Conservation (phyloP, 192 early-diverging fungal species). For the Rhizophagus sp. region DNA sequence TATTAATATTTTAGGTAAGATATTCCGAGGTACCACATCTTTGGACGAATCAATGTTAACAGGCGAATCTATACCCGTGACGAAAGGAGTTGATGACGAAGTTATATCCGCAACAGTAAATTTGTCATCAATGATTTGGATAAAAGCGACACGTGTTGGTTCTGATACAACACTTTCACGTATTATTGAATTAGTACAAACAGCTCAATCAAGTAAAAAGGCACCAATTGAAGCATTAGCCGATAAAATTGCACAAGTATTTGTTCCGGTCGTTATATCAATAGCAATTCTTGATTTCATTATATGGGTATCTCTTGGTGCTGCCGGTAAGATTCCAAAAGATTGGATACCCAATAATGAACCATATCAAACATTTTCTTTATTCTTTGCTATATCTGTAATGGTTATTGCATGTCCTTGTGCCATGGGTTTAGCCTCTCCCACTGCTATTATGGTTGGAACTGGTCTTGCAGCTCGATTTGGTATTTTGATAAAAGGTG, state of each 20-base stretch:
- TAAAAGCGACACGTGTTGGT: constrained; percentile 67
- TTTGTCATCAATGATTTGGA: constrained; percentile 50
- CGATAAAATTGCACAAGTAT: constrained; percentile 61
- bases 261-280: constrained; percentile 65
- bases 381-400: constrained; percentile 60
- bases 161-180: constrained; percentile 61
- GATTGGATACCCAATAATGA: constrained; percentile 48
- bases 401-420: constrained; percentile 76
- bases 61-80: constrained; percentile 73
- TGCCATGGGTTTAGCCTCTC: constrained; percentile 67
- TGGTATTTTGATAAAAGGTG: constrained; percentile 73
- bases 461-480: constrained; percentile 65
- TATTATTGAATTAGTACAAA: constrained; percentile 65
- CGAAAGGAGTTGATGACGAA: constrained; percentile 47
- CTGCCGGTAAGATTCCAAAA: constrained; percentile 35
- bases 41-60: constrained; percentile 84
- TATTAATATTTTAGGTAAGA: constrained; percentile 29
- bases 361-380: constrained; percentile 49
- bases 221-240: constrained; percentile 69
- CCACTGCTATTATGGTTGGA: constrained; percentile 76
- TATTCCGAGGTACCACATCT: constrained; percentile 54
- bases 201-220: constrained; percentile 61
- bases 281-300: constrained; percentile 59
- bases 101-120: constrained; percentile 72
- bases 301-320: constrained; percentile 51